Base-by-base conservation (phyloP, 176 grass and related monocot genomes). In the Avena insularis region DNA sequence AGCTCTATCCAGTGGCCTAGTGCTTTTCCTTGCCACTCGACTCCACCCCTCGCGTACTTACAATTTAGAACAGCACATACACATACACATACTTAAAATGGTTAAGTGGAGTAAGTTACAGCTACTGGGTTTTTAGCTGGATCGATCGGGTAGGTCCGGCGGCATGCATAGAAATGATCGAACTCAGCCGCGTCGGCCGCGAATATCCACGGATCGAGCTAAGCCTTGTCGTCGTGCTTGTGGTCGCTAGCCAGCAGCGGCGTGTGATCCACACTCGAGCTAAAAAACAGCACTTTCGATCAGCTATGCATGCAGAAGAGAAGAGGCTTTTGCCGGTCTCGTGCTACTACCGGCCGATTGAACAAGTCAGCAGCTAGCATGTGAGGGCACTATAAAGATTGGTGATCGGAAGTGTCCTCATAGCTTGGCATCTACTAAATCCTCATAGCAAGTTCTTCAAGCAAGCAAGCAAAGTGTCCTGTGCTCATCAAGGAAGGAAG, bases 111-210 rank as follows among this genome's bases (percentile, higher is more conserved):
- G 33, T 33, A 35, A 48, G 4, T 58, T 31, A 56, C 50, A 83
- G 81, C 66, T 56, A 70, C 29, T 43, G 10, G 53, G 4, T 16
- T 5, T 14, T 83, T 83, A 46, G 82, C 68, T 9, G 14, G 54
- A 48, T 84, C 82, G 36, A 74, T 74, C 21, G 9, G 9, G n/a
- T 29, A 20, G 6, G 23, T n/a, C 82, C 56, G 82, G 82, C 82
- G 71, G 45, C 69, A 21, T 84, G 45, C 69, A 21, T 84, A 63
- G 83, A 76, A 84, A 76, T 84, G 57, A 84, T 76, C 83, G 71
- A 76, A 51, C 46, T 25, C 16, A 35, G 10, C 9, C 70, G 82
- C 71, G 70, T 84, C 38, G 8, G 1, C 9, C 17, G 9, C 25
- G 27, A 5, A 45, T 72, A 19, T 11, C 38, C 69, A 2, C 55